Evolutionary conservation across 2,329 filamentous ascomycete species (phyloP), one percentile per base, ranked within the genome.

Genomic region (Ophiostoma triangulosporum): DNA sequence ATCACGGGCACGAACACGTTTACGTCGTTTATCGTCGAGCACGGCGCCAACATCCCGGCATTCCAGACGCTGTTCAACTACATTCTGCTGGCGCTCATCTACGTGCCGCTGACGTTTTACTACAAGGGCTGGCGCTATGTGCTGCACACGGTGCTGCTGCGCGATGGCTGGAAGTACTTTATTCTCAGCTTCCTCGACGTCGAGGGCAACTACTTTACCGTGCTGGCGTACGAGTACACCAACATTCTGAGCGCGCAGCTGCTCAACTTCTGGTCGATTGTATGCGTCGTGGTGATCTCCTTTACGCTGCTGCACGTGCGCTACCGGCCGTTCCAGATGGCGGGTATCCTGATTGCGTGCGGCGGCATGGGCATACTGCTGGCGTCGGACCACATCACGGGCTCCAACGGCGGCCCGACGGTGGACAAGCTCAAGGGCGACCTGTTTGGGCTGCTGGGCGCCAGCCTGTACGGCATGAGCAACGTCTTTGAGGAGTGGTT

Each of bases 31-130:
- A 80, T 98, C 29, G 75, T 75, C 54, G 62, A 66, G 9, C 68
- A 70, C 5, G 77, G 81, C 50, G 90, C 85, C 60, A 88, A 80
- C 57, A 94, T 97, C 60, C 93, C 93, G 7, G 88, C 93, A 53
- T 95, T 97, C 73, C 93, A 98, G 71, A 88, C 87, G 29, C 79
- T 97, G 63, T 94, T 96, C 77, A 95, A 93, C 70, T 98, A 98
- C 69, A 76, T 89, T 43, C 70, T 96, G 50, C 77, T 98, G 59
- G 84, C 84, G 57, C 54, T 88, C 55, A 79, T 96, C 64, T 98
- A 94, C 73, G 85, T 88, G 24, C 75, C 80, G 36, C 81, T 86
- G 63, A 89, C 88, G 14, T 70, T 96, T 32, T 86, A 87, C 72
- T 77, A 78, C 60, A 88, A 94, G 64, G 91, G 93, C 4, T 75